Evolutionary conservation across 1,284 basidiomycete genomes (phyloP), one percentile per base, ranked within the genome.

Genomic region (Flammula alnicola): DNA sequence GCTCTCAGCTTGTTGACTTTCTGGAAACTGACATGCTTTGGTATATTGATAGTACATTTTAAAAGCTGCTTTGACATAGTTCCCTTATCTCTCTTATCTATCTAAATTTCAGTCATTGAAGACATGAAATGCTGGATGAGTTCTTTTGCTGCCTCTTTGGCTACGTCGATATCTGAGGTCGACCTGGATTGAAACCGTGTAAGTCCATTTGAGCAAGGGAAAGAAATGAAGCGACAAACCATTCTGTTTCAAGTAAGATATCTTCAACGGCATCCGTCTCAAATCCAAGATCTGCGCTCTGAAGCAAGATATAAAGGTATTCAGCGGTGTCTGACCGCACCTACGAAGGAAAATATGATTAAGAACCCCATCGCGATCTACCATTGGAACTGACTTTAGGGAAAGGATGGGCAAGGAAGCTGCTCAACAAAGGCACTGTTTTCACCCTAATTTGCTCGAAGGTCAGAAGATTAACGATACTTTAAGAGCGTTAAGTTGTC

Each of bases 251-350:
- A 10, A 94, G 68, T 27, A 96, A 68, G 5, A 90, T 63, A n/a
- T 86, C 81, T 63, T 95, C 93, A 1, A 84, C 76, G 46, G 84
- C 85, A 11, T 85, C 83, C 3, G 80, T 81, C 9, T 88, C 85
- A 48, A 73, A 67, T 0, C 78, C 80, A 5, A 90, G 63, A 51
- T 90, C 88, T 39, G 77, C 77, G 51, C 80, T 81, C 60, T 91
- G 88, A 16, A 93, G 68, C 8, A 80, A 75, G 22, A 91, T 70
- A 63, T 93, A 96, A 0, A 95, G 64, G 54, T 87, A 81, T 65
- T 96, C 94, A 2, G 91, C 90, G 0, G 90, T 83, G 49, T 86
- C 82, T 5, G 84, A 75, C 40, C 93, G 84, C 41, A 95, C 75
- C 91, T 95, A 62, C 19, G 25, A 26, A 26, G 33, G 29, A 8